phyloP scores from a whole-genome alignment of 768 basidiomycete genomes.

The Leccinum pellstonianum region DNA sequence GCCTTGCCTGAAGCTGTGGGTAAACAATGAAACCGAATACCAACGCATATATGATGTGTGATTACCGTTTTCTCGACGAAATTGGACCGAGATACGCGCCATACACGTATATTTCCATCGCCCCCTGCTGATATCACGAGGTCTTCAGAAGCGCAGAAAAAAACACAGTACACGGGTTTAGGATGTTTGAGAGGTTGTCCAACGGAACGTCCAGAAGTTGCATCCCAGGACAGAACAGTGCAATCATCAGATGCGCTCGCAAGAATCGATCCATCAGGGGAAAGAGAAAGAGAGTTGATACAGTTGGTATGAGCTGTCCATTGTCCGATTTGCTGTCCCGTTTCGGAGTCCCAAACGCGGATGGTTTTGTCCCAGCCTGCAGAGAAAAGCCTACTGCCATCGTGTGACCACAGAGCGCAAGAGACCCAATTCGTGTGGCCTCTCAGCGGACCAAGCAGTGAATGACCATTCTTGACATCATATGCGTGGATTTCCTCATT shows the following conservation, averaged over 20 bases:
- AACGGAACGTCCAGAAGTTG: neutral
- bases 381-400: neutral
- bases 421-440: accelerated
- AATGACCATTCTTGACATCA: too few species aligned
- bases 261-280: neutral
- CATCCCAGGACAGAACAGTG: neutral
- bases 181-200: neutral
- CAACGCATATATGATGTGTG: too few species aligned
- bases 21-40: too few species aligned
- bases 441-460: neutral
- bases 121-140: neutral
- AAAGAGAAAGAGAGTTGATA: neutral
- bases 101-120: neutral
- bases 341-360: neutral
- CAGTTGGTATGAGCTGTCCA: neutral
- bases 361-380: neutral
- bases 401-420: neutral
- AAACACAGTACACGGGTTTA: accelerated
- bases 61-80: too few species aligned
- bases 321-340: neutral
- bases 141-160: neutral
- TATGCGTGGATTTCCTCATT: too few species aligned
- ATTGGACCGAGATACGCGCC: neutral
- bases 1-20: too few species aligned
- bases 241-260: neutral